Conservation (phyloP, 306 rosid species). For the Dryas octopetala region DNA sequence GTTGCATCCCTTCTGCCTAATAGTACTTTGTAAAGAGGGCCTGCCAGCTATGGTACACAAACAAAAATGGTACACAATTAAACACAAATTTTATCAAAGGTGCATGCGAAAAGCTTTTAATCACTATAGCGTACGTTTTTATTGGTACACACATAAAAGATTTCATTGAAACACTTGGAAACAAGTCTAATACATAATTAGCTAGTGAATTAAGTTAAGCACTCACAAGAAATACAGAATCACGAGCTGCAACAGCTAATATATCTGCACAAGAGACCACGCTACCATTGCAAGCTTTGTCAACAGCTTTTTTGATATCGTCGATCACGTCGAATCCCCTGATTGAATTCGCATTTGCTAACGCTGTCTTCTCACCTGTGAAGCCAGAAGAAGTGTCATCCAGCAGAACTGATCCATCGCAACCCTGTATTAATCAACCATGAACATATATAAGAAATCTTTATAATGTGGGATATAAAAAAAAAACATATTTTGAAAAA, state of each 20-base stretch:
- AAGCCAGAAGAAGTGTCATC: slow-evolving; percentile 28
- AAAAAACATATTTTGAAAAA: too few relatives aligned
- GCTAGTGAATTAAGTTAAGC: too few relatives aligned
- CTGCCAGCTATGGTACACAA: slow-evolving; percentile 15
- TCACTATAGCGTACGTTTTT: too few relatives aligned
- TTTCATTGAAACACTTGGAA: too few relatives aligned
- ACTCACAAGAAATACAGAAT: slow-evolving; percentile 23
- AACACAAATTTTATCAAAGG: too few relatives aligned
- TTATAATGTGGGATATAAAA: too few relatives aligned
- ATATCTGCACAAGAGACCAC: slow-evolving; percentile 42
- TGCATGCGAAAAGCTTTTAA: too few relatives aligned
- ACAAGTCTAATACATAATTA: too few relatives aligned
- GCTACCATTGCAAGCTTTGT: slow-evolving; percentile 18
- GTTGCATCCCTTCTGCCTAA: slow-evolving; percentile 41
- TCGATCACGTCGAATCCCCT: slow-evolving; percentile 38
- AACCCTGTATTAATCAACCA: slow-evolving; percentile 21
- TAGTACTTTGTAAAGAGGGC: slow-evolving; percentile 25
- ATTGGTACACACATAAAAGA: too few relatives aligned
- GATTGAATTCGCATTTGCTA: slow-evolving; percentile 25
- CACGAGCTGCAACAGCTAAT: slow-evolving; percentile 37
- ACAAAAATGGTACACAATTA: too few relatives aligned
- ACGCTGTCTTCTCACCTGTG: slow-evolving; percentile 39
- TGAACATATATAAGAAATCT: neutral
- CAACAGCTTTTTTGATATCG: slow-evolving; percentile 20
- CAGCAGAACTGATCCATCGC: slow-evolving; percentile 39